Base-by-base conservation (phyloP, 2,329 filamentous ascomycete genomes). In the Fusarium penzigii region DNA sequence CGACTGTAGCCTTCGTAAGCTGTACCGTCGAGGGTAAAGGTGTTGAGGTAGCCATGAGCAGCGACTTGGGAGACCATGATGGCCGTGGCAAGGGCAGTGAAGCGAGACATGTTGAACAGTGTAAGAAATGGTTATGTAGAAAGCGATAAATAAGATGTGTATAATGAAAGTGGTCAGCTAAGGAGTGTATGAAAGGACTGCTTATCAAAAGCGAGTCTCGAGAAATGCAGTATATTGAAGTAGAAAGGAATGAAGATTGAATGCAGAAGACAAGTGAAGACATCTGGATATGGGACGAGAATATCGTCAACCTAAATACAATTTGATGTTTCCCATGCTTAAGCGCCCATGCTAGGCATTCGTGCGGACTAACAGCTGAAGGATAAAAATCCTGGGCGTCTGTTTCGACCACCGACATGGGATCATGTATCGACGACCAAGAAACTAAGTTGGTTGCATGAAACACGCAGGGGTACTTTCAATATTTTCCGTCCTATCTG, bases 1-100 rank as follows among this genome's bases (percentile, higher is more conserved):
- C 53, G 46, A 39, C 29, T 46, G 49, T 59, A 65, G 3, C 75
- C 70, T 39, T 70, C 56, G 68, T 69, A 48, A 52, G 64, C 73
- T 64, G 74, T 42, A 61, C 74, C 59, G 20, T 64, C 59, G 5
- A 66, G 46, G 14, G 58, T 61, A 36, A 63, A 54, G 1, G 55
- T 57, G n/a, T 60, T 53, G 1, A 66, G 42, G 45, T 65, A 65
- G 42, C 62, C 63, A 29, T 65, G 63, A 6, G 53, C 63, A n/a
- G 56, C 49, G 12, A 53, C 64, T 13, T 65, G 56, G 16, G 62
- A 52, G 3, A 53, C 63, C 41, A 65, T 44, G 25, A 53, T 25
- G 12, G 53, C 51, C 5, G 55, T 46, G 7, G 38, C 25, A 17
- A 64, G 34, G 10, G 50, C 20, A 20, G 54, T n/a, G 10, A 46